These are phyloP conservation scores for Cystobasidiaceae sp. DNA, from an alignment of 1,284 basidiomycete species.

Conservation along the genomic window DNA sequence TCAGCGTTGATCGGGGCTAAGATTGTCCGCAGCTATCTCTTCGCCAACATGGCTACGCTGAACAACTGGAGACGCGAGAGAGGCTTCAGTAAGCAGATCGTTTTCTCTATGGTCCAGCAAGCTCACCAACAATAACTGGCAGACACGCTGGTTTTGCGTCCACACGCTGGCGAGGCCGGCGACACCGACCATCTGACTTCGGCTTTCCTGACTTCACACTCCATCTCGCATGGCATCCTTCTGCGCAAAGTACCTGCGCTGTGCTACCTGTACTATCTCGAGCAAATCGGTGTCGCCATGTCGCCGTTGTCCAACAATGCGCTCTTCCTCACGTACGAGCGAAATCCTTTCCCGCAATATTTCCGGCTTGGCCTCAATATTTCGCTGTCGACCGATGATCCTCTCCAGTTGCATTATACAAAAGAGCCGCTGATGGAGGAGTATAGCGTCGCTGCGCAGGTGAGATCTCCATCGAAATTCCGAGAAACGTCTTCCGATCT, in stretches of 20 bases:
- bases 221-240: slow-evolving; percentile 96
- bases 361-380: slow-evolving; percentile 96
- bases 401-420: slow-evolving; percentile 89
- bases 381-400: slow-evolving; percentile 92
- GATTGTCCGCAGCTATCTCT: slow-evolving; percentile 84
- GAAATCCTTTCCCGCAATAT: slow-evolving; percentile 95
- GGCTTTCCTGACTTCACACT: slow-evolving; percentile 92
- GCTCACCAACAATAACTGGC: slow-evolving; percentile 7
- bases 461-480: slow-evolving; percentile 46
- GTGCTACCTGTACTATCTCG: slow-evolving; percentile 73
- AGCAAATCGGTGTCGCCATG: slow-evolving; percentile 97
- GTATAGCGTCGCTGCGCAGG: slow-evolving; percentile 95
- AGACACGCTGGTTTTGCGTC: slow-evolving; percentile 95
- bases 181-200: slow-evolving; percentile 96
- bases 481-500: neutral
- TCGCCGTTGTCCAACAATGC: slow-evolving; percentile 97
- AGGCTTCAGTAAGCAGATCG: slow-evolving; percentile 75
- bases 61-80: slow-evolving; percentile 84
- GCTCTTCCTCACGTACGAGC: slow-evolving; percentile 91
- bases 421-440: slow-evolving; percentile 97
- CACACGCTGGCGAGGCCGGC: slow-evolving; percentile 96
- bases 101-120: too few species aligned
- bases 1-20: neutral
- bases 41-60: slow-evolving; percentile 87
- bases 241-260: slow-evolving; percentile 91